Conservation (phyloP, 2,329 filamentous ascomycete species). For the Cercospora janseana region DNA sequence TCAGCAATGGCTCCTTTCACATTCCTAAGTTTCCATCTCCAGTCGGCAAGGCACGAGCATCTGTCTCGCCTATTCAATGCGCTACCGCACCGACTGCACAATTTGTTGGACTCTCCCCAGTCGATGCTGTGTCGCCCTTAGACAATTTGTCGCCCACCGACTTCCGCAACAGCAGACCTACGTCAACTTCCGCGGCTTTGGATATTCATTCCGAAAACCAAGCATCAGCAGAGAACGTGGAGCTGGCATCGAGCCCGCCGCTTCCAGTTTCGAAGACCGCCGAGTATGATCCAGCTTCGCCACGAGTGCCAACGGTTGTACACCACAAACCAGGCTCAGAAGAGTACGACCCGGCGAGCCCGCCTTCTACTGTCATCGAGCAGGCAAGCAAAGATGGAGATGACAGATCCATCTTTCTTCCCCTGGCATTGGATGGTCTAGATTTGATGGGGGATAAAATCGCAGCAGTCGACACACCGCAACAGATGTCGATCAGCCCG, state of each 20-base stretch:
- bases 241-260: slow-evolving; percentile 33
- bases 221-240: slow-evolving; percentile 10
- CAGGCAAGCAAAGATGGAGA: neutral
- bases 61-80: slow-evolving; percentile 17
- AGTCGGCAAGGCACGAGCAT: slow-evolving; percentile 22
- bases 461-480: too few species aligned
- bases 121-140: slow-evolving; percentile 18
- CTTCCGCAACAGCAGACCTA: slow-evolving; percentile 4
- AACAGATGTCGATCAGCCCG: slow-evolving; percentile 31
- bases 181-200: slow-evolving; percentile 25
- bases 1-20: slow-evolving; percentile 30
- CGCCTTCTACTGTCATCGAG: slow-evolving; percentile 20
- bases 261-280: slow-evolving; percentile 22
- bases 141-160: slow-evolving; percentile 15
- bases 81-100: slow-evolving; percentile 28
- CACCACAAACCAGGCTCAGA: slow-evolving; percentile 11
- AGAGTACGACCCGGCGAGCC: slow-evolving; percentile 36
- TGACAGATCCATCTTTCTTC: slow-evolving; percentile 20
- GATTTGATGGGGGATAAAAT: slow-evolving; percentile 15
- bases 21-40: slow-evolving; percentile 41
- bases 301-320: slow-evolving; percentile 15
- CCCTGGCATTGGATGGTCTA: slow-evolving; percentile 20
- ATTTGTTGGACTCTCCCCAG: slow-evolving; percentile 22
- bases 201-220: slow-evolving; percentile 18
- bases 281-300: slow-evolving; percentile 34